Evolutionary conservation across 2,329 filamentous ascomycete genomes (phyloP).

Genomic region (Penicillium sp.): DNA sequence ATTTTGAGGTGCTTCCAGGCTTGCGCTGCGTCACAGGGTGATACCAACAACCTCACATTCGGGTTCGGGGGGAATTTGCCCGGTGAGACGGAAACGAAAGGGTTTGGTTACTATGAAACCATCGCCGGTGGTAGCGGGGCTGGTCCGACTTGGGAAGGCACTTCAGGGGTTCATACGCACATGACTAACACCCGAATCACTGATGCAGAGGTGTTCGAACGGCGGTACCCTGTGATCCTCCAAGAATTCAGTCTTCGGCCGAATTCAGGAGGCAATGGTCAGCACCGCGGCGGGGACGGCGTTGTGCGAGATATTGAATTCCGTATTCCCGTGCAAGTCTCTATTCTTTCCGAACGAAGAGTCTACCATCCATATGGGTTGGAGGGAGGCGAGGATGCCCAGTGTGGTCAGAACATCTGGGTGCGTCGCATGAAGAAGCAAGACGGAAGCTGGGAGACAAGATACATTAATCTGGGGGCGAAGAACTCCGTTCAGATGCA

Average conservation of each 20-base stretch:
- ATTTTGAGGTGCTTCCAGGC: constrained; percentile 73
- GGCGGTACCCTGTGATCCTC: constrained; percentile 71
- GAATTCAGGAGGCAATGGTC: constrained; percentile 63
- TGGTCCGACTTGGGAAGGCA: constrained; percentile 69
- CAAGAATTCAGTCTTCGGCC: constrained; percentile 64
- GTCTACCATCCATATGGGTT: constrained; percentile 76
- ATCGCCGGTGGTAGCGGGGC: constrained; percentile 76
- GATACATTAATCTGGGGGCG: constrained; percentile 28
- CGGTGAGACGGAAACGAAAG: constrained; percentile 17
- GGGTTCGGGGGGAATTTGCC: constrained; percentile 22
- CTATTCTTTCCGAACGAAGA: constrained; percentile 69
- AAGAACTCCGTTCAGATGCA: constrained; percentile 35
- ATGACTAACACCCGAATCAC: constrained; percentile 87
- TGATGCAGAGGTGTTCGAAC: constrained; percentile 74
- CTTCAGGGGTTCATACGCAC: constrained; percentile 74
- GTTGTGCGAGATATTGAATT: constrained; percentile 79
- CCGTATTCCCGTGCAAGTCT: constrained; percentile 71
- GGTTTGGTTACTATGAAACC: constrained; percentile 78
- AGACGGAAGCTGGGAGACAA: constrained; percentile 19
- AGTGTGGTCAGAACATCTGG: constrained; percentile 81
- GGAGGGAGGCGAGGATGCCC: constrained; percentile 71
- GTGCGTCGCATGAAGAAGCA: constrained; percentile 41
- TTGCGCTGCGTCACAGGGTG: constrained; percentile 71
- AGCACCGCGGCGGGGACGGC: constrained; percentile 70
- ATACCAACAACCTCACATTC: constrained; percentile 63